phyloP scores from a whole-genome alignment of 2,329 filamentous ascomycete species.

The Colletotrichum gloeosporioides region DNA sequence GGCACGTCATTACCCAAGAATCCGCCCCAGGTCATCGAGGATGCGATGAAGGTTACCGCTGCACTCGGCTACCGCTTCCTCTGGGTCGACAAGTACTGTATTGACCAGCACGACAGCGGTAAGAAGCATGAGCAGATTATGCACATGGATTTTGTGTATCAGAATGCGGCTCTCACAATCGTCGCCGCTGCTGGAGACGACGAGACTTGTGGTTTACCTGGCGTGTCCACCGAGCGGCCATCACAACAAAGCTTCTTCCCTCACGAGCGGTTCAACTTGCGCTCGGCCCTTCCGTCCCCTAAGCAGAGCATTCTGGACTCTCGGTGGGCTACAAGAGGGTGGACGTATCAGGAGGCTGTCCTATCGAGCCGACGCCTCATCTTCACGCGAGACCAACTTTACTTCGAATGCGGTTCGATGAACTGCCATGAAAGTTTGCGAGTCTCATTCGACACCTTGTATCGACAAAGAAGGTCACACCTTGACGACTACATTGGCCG shows the following conservation, averaged over 20 bases:
- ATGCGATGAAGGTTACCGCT: conserved; percentile 24
- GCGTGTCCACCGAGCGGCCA: neutral
- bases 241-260: neutral
- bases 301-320: neutral
- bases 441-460: neutral
- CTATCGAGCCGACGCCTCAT: conserved; percentile 25
- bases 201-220: neutral
- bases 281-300: neutral
- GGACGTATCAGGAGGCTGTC: conserved; percentile 20
- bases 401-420: conserved; percentile 27
- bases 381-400: conserved; percentile 30
- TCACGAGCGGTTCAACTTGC: neutral
- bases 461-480: neutral
- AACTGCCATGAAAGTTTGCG: neutral
- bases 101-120: conserved; percentile 29
- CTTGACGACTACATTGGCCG: neutral
- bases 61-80: conserved; percentile 26
- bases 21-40: neutral
- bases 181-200: conserved; percentile 23
- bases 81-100: conserved; percentile 33
- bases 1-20: neutral
- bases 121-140: conserved; percentile 26
- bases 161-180: conserved; percentile 26
- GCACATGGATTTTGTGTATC: conserved; percentile 30
- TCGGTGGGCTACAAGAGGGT: conserved; percentile 10